Conservation (phyloP, 345 rosid genomes). For the Linum usitatissimum region DNA sequence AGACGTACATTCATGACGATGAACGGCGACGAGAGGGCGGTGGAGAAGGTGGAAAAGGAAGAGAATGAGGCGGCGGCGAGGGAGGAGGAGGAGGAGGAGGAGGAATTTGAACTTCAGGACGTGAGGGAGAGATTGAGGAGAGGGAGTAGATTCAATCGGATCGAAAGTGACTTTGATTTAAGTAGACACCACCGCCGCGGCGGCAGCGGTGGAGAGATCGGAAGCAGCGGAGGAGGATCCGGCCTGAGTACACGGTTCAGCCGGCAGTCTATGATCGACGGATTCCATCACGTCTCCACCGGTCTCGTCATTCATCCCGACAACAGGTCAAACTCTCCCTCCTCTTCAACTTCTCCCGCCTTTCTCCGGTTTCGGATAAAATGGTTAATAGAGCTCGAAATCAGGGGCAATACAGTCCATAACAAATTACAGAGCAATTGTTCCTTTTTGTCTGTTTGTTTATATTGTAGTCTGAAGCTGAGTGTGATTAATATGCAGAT, state of each 20-base stretch:
- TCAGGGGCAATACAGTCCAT: too few species aligned
- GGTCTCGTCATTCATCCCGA: conserved; percentile 65
- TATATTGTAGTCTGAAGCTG: too few species aligned
- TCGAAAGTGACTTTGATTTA: conserved; percentile 34
- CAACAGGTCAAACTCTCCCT: conserved; percentile 41
- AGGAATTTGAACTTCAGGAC: conserved; percentile 32
- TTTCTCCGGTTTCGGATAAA: neutral
- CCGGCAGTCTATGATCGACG: conserved; percentile 28
- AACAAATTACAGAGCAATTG: too few species aligned
- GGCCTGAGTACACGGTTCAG: conserved; percentile 23
- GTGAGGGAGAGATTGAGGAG: conserved; percentile 27
- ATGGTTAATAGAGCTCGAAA: neutral
- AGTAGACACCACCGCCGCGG: neutral
- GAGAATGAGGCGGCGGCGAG: neutral
- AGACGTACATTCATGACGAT: neutral
- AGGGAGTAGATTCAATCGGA: conserved; percentile 38
- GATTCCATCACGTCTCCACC: conserved; percentile 42
- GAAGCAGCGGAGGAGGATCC: conserved; percentile 10
- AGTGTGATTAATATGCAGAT: conserved; percentile 27
- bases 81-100: conserved; percentile 1
- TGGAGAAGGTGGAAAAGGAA: neutral
- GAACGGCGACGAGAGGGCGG: neutral
- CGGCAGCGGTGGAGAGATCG: neutral
- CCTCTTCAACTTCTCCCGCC: neutral
- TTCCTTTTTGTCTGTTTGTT: too few species aligned